Evolutionary conservation across 2,329 filamentous ascomycete genomes (phyloP), one percentile per base, ranked within the genome.

Genomic region (Xylariaceae sp.): DNA sequence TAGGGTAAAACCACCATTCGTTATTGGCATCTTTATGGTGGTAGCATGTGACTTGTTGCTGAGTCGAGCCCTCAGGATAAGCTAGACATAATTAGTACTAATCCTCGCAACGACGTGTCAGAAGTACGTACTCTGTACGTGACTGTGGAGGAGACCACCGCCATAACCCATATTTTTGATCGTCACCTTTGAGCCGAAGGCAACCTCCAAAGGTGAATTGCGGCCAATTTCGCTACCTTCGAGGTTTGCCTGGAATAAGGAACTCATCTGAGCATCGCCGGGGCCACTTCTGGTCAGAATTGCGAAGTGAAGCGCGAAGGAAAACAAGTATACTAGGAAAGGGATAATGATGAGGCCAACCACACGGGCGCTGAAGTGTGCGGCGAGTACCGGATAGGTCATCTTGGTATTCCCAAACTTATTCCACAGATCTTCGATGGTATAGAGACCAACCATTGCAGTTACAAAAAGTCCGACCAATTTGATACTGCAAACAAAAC

Each of bases 11-110:
- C 77, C 95, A 96, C 94, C 94, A 99, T 73, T 99, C 94, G 72
- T 99, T 99, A 83, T 99, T 99, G 72, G 93, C 83, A 79, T 99
- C 94, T 73, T 99, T 99, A 81, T 99, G 94, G 76, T 99, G 94
- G 76, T 99, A 99, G 80, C 95, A 99, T 59, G 94, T 99, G 58
- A 99, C 87, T 73, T 99, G 94, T 74, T 99, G 95, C 75, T 99
- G 94, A 46, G 77, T 78, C 30, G 94, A 97, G 26, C 93, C 94
- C 70, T 97, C 92, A 0, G 93, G 93, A 71, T 91, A 97, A 7
- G 92, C 65, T 68, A 47, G 18, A 36, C 9, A 41, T 7, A 27
- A 45, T 66, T 48, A 67, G 61, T 46, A 39, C n/a, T 11, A 46
- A 21, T 29, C 30, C 23, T 45, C n/a, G 42, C 6, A 26, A 37